Conservation (phyloP, 441 rosid species). For the Dalechampia spathulata region DNA sequence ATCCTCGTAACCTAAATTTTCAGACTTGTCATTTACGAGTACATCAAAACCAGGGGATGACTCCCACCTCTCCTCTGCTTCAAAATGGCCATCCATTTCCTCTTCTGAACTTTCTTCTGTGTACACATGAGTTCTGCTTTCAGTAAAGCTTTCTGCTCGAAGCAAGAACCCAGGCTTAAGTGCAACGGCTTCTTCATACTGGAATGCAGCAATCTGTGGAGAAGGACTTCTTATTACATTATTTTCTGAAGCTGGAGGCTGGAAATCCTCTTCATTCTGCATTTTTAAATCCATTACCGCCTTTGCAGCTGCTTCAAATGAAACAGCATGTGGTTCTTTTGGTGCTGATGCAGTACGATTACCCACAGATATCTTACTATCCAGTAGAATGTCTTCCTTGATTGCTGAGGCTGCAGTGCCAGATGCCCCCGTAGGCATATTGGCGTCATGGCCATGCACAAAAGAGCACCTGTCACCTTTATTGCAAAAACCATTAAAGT, state of each 20-base stretch:
- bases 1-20: conserved; percentile 28
- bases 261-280: conserved; percentile 17
- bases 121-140: conserved; percentile 13
- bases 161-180: conserved; percentile 20
- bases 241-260: conserved; percentile 12
- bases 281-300: conserved; percentile 9
- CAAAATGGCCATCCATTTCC: conserved; percentile 24
- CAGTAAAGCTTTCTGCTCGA: conserved; percentile 20
- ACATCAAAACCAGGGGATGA: conserved; percentile 47
- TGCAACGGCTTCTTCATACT: conserved; percentile 16
- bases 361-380: conserved; percentile 13
- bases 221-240: conserved; percentile 6
- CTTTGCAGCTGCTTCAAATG: conserved; percentile 16
- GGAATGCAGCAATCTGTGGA: conserved; percentile 15
- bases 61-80: conserved; percentile 37
- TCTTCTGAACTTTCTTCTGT: conserved; percentile 27
- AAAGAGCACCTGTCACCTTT: conserved; percentile 46
- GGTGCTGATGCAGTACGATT: conserved; percentile 6
- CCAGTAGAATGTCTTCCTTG: conserved; percentile 14
- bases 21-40: conserved; percentile 31
- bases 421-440: conserved; percentile 16
- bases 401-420: conserved; percentile 14
- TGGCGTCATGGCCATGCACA: conserved; percentile 31
- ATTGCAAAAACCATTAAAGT: conserved; percentile 37
- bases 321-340: conserved; percentile 7